Evolutionary conservation across 371 early-diverging fungal species (phyloP), one percentile per base, ranked within the genome.

Genomic region (Rhizomucor miehei): DNA sequence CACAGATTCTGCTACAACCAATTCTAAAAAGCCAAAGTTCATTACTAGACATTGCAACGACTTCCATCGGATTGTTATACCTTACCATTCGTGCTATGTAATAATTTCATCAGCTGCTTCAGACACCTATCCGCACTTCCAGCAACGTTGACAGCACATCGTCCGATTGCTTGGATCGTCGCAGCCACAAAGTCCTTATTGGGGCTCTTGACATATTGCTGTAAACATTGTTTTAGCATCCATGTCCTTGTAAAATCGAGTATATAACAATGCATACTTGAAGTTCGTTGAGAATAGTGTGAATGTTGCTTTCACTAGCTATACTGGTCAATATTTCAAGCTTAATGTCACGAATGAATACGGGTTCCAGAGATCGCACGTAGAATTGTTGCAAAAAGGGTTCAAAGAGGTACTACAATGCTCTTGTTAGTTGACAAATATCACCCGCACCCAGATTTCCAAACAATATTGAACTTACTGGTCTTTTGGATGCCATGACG

Each of bases 261-360:
- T n/a, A n/a, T n/a, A n/a, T n/a, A n/a, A n/a, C n/a, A n/a, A n/a
- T n/a, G n/a, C n/a, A 34, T 59, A 75, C 77, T 59, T 76, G 75
- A 11, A 82, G 59, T 59, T 82, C 81, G 45, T 62, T 63, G 13
- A 80, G 60, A 49, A 81, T 48, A 10, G 76, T 75, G 20, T 70
- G 71, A 17, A 82, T 81, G 67, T 87, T 89, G 39, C 62, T 60
- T 54, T 84, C 83, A 2, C 72, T 76, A 2, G 81, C 89, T 19
- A 93, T 71, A 21, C 77, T 63, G 6, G 86, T 88, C 60, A 96
- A 56, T 20, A 96, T 91, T 23, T 91, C 89, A 48, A 97, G 70
- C 66, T 97, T 95, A 46, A 89, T 66, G 52, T 89, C 81, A 36
- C 91, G 85, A 48, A 92, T 82, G 63, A 85, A 86, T 10, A 75